These are phyloP conservation scores for Trichoderma semiorbis DNA, from an alignment of 2,329 filamentous ascomycete genomes.

Conservation along the genomic window DNA sequence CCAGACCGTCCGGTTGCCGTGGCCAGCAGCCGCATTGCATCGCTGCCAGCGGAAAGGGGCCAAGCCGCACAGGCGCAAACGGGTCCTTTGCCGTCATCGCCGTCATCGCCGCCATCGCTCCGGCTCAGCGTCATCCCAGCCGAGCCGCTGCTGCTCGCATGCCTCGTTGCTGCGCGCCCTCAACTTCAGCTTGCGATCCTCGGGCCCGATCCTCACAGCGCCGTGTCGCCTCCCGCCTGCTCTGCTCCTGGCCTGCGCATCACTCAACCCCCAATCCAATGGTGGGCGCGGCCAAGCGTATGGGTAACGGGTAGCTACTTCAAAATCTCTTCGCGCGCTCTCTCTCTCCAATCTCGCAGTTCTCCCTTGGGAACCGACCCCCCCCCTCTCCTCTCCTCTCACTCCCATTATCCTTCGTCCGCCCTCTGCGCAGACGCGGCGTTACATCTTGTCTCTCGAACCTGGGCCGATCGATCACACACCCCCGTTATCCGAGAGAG, in stretches of 20 bases:
- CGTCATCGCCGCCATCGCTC: background rate
- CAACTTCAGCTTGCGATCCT: slow-evolving; percentile 17
- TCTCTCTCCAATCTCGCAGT: background rate
- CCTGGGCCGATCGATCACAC: slow-evolving; percentile 14
- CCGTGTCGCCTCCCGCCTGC: slow-evolving; percentile 13
- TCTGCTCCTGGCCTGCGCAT: slow-evolving; percentile 12
- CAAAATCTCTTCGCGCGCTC: slow-evolving; percentile 3
- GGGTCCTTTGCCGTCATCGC: slow-evolving; percentile 1
- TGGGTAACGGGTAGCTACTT: slow-evolving; percentile 27
- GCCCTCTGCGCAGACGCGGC: slow-evolving; percentile 10
- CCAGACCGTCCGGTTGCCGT: background rate
- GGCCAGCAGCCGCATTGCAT: slow-evolving; percentile 7
- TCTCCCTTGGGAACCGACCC: background rate
- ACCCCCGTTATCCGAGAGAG: slow-evolving; percentile 2
- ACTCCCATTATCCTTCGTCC: background rate
- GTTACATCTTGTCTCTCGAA: slow-evolving; percentile 16
- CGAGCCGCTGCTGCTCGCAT: slow-evolving; percentile 29
- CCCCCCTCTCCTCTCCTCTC: background rate
- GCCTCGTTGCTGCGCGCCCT: slow-evolving; percentile 36
- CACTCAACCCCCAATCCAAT: slow-evolving; percentile 17
- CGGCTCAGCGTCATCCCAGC: slow-evolving; percentile 4
- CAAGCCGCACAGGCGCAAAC: background rate
- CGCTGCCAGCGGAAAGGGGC: slow-evolving; percentile 1
- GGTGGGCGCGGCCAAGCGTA: slow-evolving; percentile 21
- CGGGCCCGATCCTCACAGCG: slow-evolving; percentile 16